Evolutionary conservation across 306 rosid species (phyloP), one percentile per base, ranked within the genome.

Genomic region (Rubus parviflorus): DNA sequence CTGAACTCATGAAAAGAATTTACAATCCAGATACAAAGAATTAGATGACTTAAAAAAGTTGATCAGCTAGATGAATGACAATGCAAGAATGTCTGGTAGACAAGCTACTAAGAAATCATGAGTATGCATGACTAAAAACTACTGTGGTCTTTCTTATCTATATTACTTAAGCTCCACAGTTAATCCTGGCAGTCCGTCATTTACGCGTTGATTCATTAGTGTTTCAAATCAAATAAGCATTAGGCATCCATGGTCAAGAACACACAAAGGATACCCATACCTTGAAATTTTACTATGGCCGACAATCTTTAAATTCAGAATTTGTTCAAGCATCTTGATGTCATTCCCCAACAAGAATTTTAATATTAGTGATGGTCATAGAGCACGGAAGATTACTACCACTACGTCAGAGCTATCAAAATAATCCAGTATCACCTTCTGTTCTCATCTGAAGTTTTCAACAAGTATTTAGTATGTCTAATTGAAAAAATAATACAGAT

Each of bases 1-100:
- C 95, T 88, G 95, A 77, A 84, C 85, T 35, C 78, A 72, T 54
- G 76, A 61, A 46, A 74, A 40, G 20, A 7, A 72, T 19, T 37
- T 53, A 56, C 62, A 56, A 64, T 38, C 15, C 23, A 38, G 3
- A 64, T 8, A 64, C 47, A 62, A 64, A 64, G 11, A 40, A 64
- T 64, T 64, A 64, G 70, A 38, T 1, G 5, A 30, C 43, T 57
- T 57, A 13, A 30, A 30, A 30, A 35, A 6, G 0, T 11, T 56
- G 68, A 73, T 20, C 7, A 43, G 16, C 22, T 17, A 23, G 17
- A 73, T 41, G 14, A 16, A 45, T 54, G 77, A 14, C 38, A 8
- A 20, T 41, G 52, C 25, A 3, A 19, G n/a, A 7, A 45, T 15
- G 45, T 30, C 25, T 60, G 25, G 58, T 15, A 25, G 46, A 25